phyloP scores from a whole-genome alignment of 768 basidiomycete genomes.

The Atractiella rhizophila region DNA sequence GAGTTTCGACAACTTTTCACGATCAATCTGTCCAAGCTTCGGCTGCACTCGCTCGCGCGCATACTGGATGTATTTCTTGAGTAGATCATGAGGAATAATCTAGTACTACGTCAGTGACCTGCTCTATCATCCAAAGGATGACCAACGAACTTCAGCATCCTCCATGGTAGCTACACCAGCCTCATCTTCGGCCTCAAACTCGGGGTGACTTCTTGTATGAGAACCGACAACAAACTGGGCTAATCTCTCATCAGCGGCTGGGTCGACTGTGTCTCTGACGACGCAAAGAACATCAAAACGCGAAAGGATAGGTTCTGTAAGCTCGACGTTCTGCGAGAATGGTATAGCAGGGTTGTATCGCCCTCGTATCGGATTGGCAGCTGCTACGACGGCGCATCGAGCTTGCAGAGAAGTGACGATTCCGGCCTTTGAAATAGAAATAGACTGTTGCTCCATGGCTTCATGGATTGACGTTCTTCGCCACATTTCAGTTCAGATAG shows the following conservation, averaged over 20 bases:
- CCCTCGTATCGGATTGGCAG: slow-evolving; percentile 89
- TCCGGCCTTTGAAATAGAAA: slow-evolving; percentile 95
- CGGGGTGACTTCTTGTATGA: slow-evolving; percentile 79
- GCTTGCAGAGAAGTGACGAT: slow-evolving; percentile 97
- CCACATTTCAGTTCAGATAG: not conserved
- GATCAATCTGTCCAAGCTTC: slow-evolving; percentile 80
- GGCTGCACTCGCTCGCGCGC: slow-evolving; percentile 77
- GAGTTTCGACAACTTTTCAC: slow-evolving; percentile 76
- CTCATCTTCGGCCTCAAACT: slow-evolving; percentile 64
- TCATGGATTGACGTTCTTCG: slow-evolving; percentile 74
- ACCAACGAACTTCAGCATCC: slow-evolving; percentile 15
- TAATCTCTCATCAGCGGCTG: slow-evolving; percentile 82
- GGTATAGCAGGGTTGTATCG: slow-evolving; percentile 96
- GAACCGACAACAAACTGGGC: slow-evolving; percentile 95
- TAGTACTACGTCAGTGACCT: slow-evolving; percentile 19
- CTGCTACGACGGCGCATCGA: slow-evolving; percentile 88
- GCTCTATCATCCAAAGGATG: not conserved
- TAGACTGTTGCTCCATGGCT: slow-evolving; percentile 98
- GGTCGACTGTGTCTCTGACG: slow-evolving; percentile 91
- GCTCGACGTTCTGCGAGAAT: slow-evolving; percentile 91
- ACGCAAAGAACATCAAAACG: slow-evolving; percentile 96
- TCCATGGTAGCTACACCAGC: slow-evolving; percentile 70
- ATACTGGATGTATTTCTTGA: slow-evolving; percentile 98
- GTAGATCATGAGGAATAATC: slow-evolving; percentile 88
- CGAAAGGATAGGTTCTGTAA: slow-evolving; percentile 92